Evolutionary conservation across 768 basidiomycete species (phyloP), one percentile per base, ranked within the genome.

Genomic region (Kwoniella europaea): DNA sequence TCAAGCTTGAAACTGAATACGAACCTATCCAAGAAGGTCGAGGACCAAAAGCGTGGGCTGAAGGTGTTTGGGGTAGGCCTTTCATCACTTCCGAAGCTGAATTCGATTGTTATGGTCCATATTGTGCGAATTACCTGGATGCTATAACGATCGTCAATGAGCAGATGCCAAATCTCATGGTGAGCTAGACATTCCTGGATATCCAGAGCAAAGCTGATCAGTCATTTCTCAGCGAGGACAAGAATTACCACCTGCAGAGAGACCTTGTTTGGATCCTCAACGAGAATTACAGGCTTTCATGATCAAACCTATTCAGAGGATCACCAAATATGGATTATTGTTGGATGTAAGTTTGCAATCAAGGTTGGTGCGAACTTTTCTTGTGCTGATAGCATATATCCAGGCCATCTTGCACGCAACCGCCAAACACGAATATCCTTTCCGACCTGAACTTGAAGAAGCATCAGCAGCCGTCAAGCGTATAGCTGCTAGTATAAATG

Each of bases 281-380:
- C 63, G 76, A 80, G 97, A 99, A 80, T 87, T 99, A 42, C 92
- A 93, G 69, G 94, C 93, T 10, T 96, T 98, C 85, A 89, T 98
- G 71, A 98, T 98, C 87, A 98, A 98, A 86, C 97, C 97, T 7
- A 91, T 99, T 60, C 97, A 99, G 84, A 90, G 97, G 72, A 91
- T 98, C 76, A 97, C 96, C 88, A 98, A 98, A 87, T 98, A 98
- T 83, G 95, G 95, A 27, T 87, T 99, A 15, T 88, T 98, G 24
- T 89, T 99, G 77, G 92, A 92, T 82, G 94, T 94, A 80, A 81
- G 90, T n/a, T n/a, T n/a, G n/a, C n/a, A n/a, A n/a, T n/a, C n/a
- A n/a, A n/a, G n/a, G n/a, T n/a, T n/a, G n/a, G n/a, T n/a, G n/a
- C n/a, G n/a, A n/a, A n/a, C n/a, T n/a, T n/a, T n/a, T n/a, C n/a